Base-by-base conservation (phyloP, 2,329 filamentous ascomycete species). In the Alternaria brassicae region DNA sequence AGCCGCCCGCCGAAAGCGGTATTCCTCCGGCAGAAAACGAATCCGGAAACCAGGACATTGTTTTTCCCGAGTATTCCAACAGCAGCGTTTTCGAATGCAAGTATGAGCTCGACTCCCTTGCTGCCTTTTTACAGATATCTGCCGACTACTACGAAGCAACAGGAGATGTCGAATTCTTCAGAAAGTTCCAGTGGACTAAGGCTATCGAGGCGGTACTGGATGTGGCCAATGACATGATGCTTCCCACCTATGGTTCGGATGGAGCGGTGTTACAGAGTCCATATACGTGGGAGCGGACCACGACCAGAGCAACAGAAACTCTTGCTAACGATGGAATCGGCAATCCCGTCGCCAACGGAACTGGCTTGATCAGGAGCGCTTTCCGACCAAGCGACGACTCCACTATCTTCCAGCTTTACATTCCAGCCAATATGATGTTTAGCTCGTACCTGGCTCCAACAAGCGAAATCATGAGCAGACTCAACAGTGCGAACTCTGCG, bases 351-450 rank as follows among this genome's bases (percentile, higher is more conserved):
- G 77, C 77, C 25, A 80, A 80, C 52, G 80, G 77, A 42, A 84
- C 81, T 19, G 82, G 82, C 5, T 73, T 84, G 15, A 78, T 84
- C 53, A 75, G 82, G 37, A 82, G 79, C 4, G 81, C 79, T 12
- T 84, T 84, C 72, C 76, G 82, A 10, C 82, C 82, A 3, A 81
- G 80, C 27, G 82, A 84, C 63, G 82, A 84, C 65, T 67, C 79
- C 0, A 83, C 81, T 6, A 83, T 83, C 48, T 84, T 77, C 62
- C 81, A 84, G 63, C 72, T 82, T 49, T 81, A 81, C 69, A 80
- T 84, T 21, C 82, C 82, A 0, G 74, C 79, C 53, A 85, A 84
- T 54, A 92, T 92, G 89, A 91, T 92, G 89, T 88, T 92, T 65
- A 83, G 88, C 30, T 80, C 84, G 21, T 90, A 88, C 67, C 82